phyloP scores from a whole-genome alignment of 164 flowering plant genomes.

The Echeveria elegans region DNA sequence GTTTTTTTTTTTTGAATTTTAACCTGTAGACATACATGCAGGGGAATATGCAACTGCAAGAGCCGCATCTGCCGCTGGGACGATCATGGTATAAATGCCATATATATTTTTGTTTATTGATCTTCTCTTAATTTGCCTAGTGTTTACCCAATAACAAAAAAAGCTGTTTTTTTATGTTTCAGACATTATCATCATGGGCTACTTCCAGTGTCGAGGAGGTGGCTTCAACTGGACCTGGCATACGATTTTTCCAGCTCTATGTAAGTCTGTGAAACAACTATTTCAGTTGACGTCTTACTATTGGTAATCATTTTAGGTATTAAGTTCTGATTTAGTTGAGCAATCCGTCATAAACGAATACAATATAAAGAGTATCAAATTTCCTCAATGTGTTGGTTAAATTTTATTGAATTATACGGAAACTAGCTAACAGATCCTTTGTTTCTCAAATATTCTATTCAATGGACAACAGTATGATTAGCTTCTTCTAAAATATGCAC shows the following conservation, averaged over 20 bases:
- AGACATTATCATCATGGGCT: conserved; percentile 83
- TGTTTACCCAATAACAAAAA: background rate
- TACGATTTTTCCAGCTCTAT: conserved; percentile 91
- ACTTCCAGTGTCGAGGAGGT: conserved; percentile 92
- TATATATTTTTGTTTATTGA: conserved; percentile 4
- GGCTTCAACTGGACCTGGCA: conserved; percentile 81
- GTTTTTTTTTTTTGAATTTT: background rate
- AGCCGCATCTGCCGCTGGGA: conserved; percentile 83
- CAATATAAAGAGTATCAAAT: background rate
- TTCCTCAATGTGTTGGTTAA: background rate
- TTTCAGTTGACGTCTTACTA: background rate
- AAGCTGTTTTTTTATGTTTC: conserved; percentile 9
- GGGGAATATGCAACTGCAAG: conserved; percentile 95
- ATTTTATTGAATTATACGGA: background rate
- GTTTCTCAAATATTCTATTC: background rate
- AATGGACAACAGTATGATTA: background rate
- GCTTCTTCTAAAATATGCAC: background rate
- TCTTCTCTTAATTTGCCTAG: background rate
- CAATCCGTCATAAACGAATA: background rate
- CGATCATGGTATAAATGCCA: conserved; percentile 60
- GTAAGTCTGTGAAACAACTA: conserved; percentile 31
- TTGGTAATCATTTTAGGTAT: background rate
- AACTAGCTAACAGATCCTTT: background rate
- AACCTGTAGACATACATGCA: conserved; percentile 17
- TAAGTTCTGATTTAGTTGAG: background rate